Evolutionary conservation across 768 basidiomycete species (phyloP).

Genomic region (Sarcomyxa edulis): DNA sequence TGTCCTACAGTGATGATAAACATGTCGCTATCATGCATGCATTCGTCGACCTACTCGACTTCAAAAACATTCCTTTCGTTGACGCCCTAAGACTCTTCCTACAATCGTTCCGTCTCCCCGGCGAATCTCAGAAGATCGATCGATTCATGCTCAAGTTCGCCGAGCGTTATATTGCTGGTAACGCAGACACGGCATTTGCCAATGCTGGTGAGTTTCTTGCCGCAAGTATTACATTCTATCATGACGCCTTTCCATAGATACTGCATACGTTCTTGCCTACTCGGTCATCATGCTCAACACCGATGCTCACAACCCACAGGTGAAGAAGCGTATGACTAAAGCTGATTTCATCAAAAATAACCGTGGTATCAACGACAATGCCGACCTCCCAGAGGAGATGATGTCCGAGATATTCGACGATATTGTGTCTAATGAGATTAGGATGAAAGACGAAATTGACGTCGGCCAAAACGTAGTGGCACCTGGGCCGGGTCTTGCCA

Average conservation of each 20-base stretch:
- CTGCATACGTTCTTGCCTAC: constrained; percentile 92
- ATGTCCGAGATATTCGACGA: constrained; percentile 82
- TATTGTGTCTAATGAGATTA: constrained; percentile 87
- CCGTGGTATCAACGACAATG: constrained; percentile 90
- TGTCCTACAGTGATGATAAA: constrained; percentile 63
- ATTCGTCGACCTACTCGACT: constrained; percentile 90
- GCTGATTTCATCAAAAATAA: constrained; percentile 92
- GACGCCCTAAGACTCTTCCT: constrained; percentile 88
- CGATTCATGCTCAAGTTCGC: constrained; percentile 99
- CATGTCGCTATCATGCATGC: constrained; percentile 96
- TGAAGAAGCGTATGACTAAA: constrained; percentile 94
- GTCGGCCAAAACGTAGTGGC: constrained; percentile 36
- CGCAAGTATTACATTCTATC: not conserved
- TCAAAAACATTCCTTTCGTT: constrained; percentile 75
- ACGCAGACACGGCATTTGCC: constrained; percentile 78
- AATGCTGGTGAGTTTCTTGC: constrained; percentile 82
- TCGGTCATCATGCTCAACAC: constrained; percentile 96
- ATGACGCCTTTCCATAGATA: constrained; percentile 44
- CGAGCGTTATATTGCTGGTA: constrained; percentile 90
- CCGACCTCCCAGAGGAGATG: constrained; percentile 84
- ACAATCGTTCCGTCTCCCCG: constrained; percentile 94
- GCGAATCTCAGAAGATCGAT: constrained; percentile 98
- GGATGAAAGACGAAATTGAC: constrained; percentile 98
- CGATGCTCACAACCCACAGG: constrained; percentile 91
- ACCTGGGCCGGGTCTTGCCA: constrained; percentile 68